phyloP scores from a whole-genome alignment of 176 grass and related monocot genomes.

The Urochloa ruziziensis region DNA sequence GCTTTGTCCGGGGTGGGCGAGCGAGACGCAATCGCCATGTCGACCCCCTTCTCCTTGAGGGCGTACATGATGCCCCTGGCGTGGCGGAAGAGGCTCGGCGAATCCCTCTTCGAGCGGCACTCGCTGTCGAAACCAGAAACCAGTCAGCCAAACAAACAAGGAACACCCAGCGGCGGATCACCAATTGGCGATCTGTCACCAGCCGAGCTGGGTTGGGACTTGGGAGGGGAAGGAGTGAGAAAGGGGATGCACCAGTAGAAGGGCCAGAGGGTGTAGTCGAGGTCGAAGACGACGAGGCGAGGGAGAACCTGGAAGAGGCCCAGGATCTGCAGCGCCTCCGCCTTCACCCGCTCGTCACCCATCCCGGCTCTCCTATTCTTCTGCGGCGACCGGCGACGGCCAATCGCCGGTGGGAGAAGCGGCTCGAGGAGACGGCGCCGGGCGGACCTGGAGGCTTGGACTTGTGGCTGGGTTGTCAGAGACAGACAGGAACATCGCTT shows the following conservation, averaged over 20 bases:
- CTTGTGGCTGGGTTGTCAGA: too few species aligned
- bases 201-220: background rate
- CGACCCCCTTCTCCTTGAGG: slow-evolving; percentile 88
- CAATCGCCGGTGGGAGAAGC: slow-evolving; percentile 1
- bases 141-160: background rate
- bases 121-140: slow-evolving; percentile 48
- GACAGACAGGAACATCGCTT: too few species aligned
- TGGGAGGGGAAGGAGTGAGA: background rate
- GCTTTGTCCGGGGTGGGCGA: slow-evolving; percentile 83
- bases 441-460: background rate
- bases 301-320: slow-evolving; percentile 71
- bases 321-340: slow-evolving; percentile 75
- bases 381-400: slow-evolving; percentile 1
- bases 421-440: background rate
- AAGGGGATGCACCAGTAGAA: slow-evolving; percentile 67
- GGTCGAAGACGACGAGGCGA: slow-evolving; percentile 92
- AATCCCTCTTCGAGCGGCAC: slow-evolving; percentile 81
- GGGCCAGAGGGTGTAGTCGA: slow-evolving; percentile 98
- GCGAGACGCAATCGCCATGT: slow-evolving; percentile 86
- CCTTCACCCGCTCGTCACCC: slow-evolving; percentile 71
- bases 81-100: slow-evolving; percentile 73
- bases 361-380: slow-evolving; percentile 24
- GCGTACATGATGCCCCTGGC: slow-evolving; percentile 85
- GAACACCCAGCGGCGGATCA: background rate
- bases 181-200: background rate